phyloP scores from a whole-genome alignment of 805 yeast species.

The Torulaspora maleeae region DNA sequence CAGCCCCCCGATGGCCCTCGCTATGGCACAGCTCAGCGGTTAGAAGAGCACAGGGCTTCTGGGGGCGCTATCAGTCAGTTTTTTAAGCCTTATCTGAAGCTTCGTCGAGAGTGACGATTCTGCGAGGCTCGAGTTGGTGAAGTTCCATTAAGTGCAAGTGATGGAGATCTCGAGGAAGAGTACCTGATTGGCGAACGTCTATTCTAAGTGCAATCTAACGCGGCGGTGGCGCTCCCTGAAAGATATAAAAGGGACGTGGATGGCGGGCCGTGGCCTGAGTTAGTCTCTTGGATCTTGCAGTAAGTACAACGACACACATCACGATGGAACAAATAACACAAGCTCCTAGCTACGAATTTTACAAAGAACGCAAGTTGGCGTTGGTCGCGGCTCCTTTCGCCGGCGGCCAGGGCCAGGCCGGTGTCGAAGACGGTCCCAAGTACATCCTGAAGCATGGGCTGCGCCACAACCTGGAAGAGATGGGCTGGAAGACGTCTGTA shows the following conservation, averaged over 20 bases:
- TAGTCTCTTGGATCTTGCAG: background rate
- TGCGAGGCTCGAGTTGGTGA: background rate
- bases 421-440: conserved; percentile 93
- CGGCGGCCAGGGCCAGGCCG: conserved; percentile 92
- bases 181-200: background rate
- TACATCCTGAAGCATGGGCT: conserved; percentile 71
- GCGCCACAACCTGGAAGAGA: conserved; percentile 50
- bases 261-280: background rate
- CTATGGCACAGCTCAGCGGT: no score
- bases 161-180: conserved; percentile 9
- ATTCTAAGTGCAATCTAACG: conserved; percentile 5
- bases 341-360: conserved; percentile 45
- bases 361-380: conserved; percentile 45
- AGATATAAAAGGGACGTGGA: conserved; percentile 2
- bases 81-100: background rate
- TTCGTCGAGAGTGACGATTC: no score
- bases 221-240: background rate
- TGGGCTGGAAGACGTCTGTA: conserved; percentile 67
- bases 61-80: background rate
- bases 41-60: no score
- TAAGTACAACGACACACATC: background rate
- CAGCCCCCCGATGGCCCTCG: no score
- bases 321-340: background rate
- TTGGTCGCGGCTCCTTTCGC: conserved; percentile 86
- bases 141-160: conserved; percentile 15